Conservation (phyloP, 1,284 basidiomycete genomes). For the Melampsora medusae region DNA sequence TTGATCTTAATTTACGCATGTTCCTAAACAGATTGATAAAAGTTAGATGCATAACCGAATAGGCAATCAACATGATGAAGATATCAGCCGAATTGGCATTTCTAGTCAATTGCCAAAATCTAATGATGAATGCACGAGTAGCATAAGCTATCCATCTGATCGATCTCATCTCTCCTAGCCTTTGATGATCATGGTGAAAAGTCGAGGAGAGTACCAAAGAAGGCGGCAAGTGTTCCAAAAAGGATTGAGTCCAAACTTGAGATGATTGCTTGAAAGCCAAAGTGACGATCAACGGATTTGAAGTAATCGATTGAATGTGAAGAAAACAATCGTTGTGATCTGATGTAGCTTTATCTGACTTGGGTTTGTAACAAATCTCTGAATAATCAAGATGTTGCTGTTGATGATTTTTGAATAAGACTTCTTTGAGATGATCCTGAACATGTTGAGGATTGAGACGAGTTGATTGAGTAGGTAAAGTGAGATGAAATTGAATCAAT, state of each 20-base stretch:
- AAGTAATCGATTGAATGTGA: neutral
- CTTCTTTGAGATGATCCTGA: neutral
- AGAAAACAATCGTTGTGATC: neutral
- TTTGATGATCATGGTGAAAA: slow-evolving; percentile 50
- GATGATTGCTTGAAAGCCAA: slow-evolving; percentile 4
- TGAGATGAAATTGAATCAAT: neutral
- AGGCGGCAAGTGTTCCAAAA: slow-evolving; percentile 14
- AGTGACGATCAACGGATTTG: neutral
- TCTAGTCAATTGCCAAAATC: slow-evolving; percentile 81
- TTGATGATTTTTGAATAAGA: neutral
- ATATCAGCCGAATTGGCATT: slow-evolving; percentile 96
- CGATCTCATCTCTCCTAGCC: slow-evolving; percentile 67
- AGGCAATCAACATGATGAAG: slow-evolving; percentile 88
- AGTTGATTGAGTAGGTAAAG: neutral
- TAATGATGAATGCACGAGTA: slow-evolving; percentile 69
- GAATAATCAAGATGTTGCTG: neutral
- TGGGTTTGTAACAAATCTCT: neutral
- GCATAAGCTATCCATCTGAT: slow-evolving; percentile 85
- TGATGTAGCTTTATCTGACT: slow-evolving; percentile 2
- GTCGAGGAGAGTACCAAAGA: slow-evolving; percentile 4
- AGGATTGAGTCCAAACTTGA: slow-evolving; percentile 15
- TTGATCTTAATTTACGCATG: slow-evolving; percentile 73
- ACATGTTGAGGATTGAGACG: neutral
- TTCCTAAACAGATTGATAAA: slow-evolving; percentile 86
- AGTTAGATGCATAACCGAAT: slow-evolving; percentile 91